Percentiles rank a stretch among this genome's conserved stretches.
These are phyloP conservation scores for Nigrospora osmanthi DNA, from an alignment of 2,329 filamentous ascomycete genomes.

Conservation along the genomic window DNA sequence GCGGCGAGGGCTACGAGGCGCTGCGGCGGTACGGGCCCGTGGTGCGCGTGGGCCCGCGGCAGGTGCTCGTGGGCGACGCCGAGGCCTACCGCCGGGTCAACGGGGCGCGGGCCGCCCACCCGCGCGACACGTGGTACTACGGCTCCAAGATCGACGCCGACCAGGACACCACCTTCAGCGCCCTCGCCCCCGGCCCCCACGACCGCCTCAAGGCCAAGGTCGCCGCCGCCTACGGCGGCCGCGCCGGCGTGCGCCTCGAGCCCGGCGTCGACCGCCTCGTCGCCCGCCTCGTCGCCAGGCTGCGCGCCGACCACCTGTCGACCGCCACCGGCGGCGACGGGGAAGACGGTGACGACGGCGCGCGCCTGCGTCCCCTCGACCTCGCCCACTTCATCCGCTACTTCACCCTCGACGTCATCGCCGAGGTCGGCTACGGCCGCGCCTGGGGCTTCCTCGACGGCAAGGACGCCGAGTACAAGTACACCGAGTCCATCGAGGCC, in stretches of 20 bases:
- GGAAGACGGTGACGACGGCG: too few species aligned
- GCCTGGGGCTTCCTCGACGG: conserved; percentile 3
- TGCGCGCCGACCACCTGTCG: not conserved
- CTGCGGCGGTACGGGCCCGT: conserved; percentile 4
- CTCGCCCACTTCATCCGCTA: conserved; percentile 3
- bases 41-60: conserved; percentile 2
- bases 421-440: not conserved
- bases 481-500: not conserved
- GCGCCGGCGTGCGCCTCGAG: conserved; percentile 11
- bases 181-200: conserved; percentile 7
- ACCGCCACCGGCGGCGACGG: too few species aligned
- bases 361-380: not conserved
- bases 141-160: conserved; percentile 9
- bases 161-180: conserved; percentile 10
- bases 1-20: not conserved
- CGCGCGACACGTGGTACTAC: conserved; percentile 10
- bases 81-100: conserved; percentile 9
- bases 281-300: not conserved
- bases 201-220: conserved; percentile 11
- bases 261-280: conserved; percentile 4
- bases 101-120: conserved; percentile 6
- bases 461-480: conserved; percentile 2
- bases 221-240: conserved; percentile 10
- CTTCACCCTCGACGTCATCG: conserved; percentile 4
- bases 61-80: conserved; percentile 5